A percentile compares a stretch with the other conserved stretches of the same genome.
These are phyloP conservation scores for Didymella segeticola DNA, from an alignment of 2,329 filamentous ascomycete genomes.

Conservation along the genomic window DNA sequence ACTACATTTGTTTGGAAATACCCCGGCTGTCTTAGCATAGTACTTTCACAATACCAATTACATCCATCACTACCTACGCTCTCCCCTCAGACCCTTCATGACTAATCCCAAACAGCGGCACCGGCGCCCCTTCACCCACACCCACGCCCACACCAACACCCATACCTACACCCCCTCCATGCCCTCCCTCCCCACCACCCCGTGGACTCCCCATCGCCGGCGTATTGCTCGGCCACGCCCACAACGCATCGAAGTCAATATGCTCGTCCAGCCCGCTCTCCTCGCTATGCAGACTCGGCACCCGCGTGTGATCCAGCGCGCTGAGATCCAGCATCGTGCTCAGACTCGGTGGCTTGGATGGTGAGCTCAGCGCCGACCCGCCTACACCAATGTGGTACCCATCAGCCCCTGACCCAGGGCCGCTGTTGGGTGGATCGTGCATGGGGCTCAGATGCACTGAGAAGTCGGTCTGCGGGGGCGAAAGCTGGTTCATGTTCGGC, in stretches of 20 bases:
- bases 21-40: slow-evolving; percentile 13
- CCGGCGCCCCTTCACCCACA: slow-evolving; percentile 20
- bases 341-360: slow-evolving; percentile 35
- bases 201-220: slow-evolving; percentile 41
- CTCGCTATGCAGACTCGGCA: slow-evolving; percentile 43
- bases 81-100: slow-evolving; percentile 12
- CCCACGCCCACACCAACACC: slow-evolving; percentile 34
- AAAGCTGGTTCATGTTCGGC: slow-evolving; percentile 6
- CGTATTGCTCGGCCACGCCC: slow-evolving; percentile 50
- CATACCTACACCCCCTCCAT: slow-evolving; percentile 20
- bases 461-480: slow-evolving; percentile 26
- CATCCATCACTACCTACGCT: neutral
- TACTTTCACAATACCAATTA: slow-evolving; percentile 5
- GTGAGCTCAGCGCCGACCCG: slow-evolving; percentile 10
- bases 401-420: slow-evolving; percentile 3
- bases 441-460: slow-evolving; percentile 42
- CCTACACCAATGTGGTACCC: neutral
- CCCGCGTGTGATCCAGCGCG: slow-evolving; percentile 41
- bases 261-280: slow-evolving; percentile 48
- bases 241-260: slow-evolving; percentile 52
- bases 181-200: slow-evolving; percentile 16
- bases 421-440: slow-evolving; percentile 26
- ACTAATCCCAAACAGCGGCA: slow-evolving; percentile 46
- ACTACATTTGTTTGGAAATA: slow-evolving; percentile 15
- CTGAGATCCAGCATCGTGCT: slow-evolving; percentile 49